These are phyloP conservation scores for Fibroporia radiculosa DNA, from an alignment of 768 basidiomycete species.

Conservation along the genomic window DNA sequence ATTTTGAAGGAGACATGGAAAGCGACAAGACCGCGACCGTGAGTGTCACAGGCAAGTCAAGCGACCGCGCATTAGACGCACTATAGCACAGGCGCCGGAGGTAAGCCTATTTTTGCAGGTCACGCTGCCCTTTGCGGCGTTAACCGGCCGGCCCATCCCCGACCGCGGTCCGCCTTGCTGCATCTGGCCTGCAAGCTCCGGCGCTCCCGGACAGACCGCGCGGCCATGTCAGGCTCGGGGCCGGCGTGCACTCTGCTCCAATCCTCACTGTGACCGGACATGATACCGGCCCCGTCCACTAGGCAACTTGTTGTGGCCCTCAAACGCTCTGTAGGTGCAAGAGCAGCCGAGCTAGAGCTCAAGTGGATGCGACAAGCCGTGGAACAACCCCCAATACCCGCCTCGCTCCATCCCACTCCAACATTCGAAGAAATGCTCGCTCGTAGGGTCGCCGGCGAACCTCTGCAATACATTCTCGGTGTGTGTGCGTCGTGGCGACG, in stretches of 20 bases:
- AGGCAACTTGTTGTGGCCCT: constrained; percentile 24
- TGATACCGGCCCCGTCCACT: too few species aligned
- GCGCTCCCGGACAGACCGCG: too few species aligned
- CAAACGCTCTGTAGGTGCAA: constrained; percentile 25
- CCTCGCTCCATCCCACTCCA: constrained; percentile 6
- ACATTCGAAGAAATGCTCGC: constrained; percentile 42
- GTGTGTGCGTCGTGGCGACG: constrained; percentile 15
- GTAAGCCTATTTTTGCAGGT: too few species aligned
- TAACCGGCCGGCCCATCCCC: too few species aligned
- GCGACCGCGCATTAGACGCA: background rate
- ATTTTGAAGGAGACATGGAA: constrained; percentile 5
- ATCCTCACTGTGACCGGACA: too few species aligned
- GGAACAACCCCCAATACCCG: constrained; percentile 1
- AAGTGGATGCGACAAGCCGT: constrained; percentile 40
- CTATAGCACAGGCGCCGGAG: too few species aligned
- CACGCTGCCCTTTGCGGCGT: too few species aligned
- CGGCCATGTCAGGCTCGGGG: too few species aligned
- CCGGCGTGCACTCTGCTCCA: too few species aligned
- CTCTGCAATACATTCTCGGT: constrained; percentile 90
- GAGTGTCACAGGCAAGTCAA: background rate
- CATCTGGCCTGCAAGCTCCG: too few species aligned
- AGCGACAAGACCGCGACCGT: background rate
- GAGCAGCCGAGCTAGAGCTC: constrained; percentile 34
- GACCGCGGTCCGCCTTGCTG: too few species aligned
- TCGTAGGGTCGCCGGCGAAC: constrained; percentile 62